Conservation (phyloP, 2,329 filamentous ascomycete species). For the Cytospora schulzeri region DNA sequence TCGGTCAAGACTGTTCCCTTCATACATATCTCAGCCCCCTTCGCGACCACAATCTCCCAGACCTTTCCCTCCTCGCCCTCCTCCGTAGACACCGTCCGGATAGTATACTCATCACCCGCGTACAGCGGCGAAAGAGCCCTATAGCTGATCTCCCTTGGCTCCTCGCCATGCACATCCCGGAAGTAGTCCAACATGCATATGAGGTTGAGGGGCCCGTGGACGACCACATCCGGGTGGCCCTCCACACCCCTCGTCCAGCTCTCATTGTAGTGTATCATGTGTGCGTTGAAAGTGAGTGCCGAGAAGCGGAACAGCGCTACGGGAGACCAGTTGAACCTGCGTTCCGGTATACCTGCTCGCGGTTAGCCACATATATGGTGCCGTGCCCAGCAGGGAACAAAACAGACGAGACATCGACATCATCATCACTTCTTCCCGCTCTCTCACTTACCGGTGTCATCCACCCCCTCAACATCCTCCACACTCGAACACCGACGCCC, state of each 20-base stretch:
- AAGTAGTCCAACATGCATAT: conserved; percentile 72
- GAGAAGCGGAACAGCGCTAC: conserved; percentile 76
- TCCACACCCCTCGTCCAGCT: conserved; percentile 66
- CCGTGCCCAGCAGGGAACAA: too few species aligned
- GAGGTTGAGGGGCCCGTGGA: conserved; percentile 79
- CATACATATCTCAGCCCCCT: conserved; percentile 40
- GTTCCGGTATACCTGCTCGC: conserved; percentile 5
- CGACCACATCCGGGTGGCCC: conserved; percentile 70
- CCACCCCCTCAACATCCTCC: conserved; percentile 12
- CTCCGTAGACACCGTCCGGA: conserved; percentile 55
- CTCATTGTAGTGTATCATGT: conserved; percentile 80
- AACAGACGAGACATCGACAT: neutral
- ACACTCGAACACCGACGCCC: conserved; percentile 6
- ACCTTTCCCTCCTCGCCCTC: conserved; percentile 37
- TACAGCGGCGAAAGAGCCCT: conserved; percentile 71
- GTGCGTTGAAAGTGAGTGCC: conserved; percentile 82
- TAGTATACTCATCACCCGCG: conserved; percentile 63
- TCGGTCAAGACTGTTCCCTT: conserved; percentile 36
- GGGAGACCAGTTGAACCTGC: conserved; percentile 47
- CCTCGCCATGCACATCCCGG: conserved; percentile 49
- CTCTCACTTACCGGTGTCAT: conserved; percentile 12
- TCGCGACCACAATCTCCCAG: conserved; percentile 54
- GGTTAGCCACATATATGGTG: too few species aligned
- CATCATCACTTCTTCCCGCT: too few species aligned
- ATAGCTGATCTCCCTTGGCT: conserved; percentile 59